These are phyloP conservation scores for Rhizopus stolonifer DNA, from an alignment of 371 early-diverging fungal genomes.

Conservation along the genomic window DNA sequence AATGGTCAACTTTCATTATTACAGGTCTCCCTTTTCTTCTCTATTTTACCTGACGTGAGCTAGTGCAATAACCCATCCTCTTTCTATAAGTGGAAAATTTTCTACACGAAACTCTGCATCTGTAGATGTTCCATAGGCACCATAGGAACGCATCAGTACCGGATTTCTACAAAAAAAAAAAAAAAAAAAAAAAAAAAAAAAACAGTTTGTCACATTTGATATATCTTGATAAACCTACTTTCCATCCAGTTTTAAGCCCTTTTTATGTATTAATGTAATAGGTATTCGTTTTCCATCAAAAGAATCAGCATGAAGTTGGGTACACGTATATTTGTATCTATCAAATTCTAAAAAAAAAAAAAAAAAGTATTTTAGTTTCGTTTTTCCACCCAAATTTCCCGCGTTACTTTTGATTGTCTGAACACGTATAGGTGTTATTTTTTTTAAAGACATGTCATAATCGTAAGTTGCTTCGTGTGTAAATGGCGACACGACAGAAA, in stretches of 20 bases:
- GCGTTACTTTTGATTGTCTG: slow-evolving; percentile 59
- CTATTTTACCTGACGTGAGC: slow-evolving; percentile 75
- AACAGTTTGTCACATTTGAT: neutral
- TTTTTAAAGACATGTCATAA: slow-evolving; percentile 61
- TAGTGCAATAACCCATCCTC: slow-evolving; percentile 82
- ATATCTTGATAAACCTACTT: slow-evolving; percentile 25
- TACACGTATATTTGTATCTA: slow-evolving; percentile 49
- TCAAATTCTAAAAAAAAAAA: slow-evolving; percentile 43
- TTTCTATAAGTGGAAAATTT: slow-evolving; percentile 70
- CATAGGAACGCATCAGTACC: slow-evolving; percentile 75
- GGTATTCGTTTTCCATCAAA: slow-evolving; percentile 58
- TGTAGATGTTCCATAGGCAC: slow-evolving; percentile 80
- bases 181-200: too few species aligned
- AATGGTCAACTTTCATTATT: too few species aligned
- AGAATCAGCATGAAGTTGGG: slow-evolving; percentile 51
- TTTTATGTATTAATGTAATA: slow-evolving; percentile 68
- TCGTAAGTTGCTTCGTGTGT: slow-evolving; percentile 69
- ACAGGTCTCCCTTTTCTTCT: neutral
- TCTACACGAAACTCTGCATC: slow-evolving; percentile 85
- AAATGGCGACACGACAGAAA: slow-evolving; percentile 69
- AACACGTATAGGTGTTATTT: slow-evolving; percentile 45
- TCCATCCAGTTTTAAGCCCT: slow-evolving; percentile 47
- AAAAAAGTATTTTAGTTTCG: neutral
- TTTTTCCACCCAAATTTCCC: neutral
- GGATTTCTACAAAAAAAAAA: slow-evolving; percentile 52